Base-by-base conservation (phyloP, 2,329 filamentous ascomycete species). In the Nemania sp. region DNA sequence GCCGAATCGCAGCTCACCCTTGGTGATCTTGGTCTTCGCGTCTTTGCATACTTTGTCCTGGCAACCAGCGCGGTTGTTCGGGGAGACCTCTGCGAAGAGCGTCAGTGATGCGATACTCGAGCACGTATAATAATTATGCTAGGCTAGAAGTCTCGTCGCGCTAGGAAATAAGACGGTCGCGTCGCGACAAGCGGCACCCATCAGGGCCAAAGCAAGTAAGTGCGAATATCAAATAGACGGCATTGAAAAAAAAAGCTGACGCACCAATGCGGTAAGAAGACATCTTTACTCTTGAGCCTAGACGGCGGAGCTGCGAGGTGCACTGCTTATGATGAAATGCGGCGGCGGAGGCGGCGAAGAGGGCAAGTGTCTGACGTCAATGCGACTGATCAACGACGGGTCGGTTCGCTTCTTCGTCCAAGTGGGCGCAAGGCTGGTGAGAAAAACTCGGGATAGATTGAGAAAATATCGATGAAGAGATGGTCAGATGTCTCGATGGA, bases 1-100 rank as follows among this genome's bases (percentile, higher is more conserved):
- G 43, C 90, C 94, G 54, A 92, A 84, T 57, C 94, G 89, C 2
- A 97, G 78, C 66, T 91, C 86, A 57, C 89, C 91, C 78, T 96
- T 96, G 25, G 71, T 67, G 71, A 96, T 91, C 77, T 96, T 97
- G 70, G 82, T 72, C 1, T 72, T 79, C 1, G 77, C 78, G 2
- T 89, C 82, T 75, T 92, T 92, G 82, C 94, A 97, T 64, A 87
- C 81, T 5, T 79, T 81, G 72, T 88, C 88, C 64, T 87, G 83
- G 79, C 93, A 98, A 52, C 79, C 85, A 54, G 93, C 91, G 60
- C 92, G 89, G 69, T 82, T 85, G 72, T 83, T 89, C 47, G 81
- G 77, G n/a, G 90, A 85, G 34, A 89, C 68, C 75, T 96, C 92
- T 96, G 70, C n/a, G 6, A 43, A 37, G 3, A 15, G 48, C 34